Evolutionary conservation across 495 filamentous ascomycete genomes (phyloP), one percentile per base, ranked within the genome.

Genomic region (Penicillium paxilli): DNA sequence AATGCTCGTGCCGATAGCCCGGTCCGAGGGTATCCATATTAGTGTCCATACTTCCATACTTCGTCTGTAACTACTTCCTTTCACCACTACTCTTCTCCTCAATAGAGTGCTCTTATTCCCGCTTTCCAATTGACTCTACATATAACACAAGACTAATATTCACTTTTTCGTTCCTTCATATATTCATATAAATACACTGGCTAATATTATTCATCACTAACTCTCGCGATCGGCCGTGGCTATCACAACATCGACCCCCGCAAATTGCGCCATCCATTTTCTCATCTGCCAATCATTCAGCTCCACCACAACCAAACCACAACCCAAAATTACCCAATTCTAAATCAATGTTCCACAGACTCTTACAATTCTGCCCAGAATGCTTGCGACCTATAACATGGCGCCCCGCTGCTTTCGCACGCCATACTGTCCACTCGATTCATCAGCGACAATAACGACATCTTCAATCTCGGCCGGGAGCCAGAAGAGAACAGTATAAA

Each of bases 191-290:
- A n/a, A n/a, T 11, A 5, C 26, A 28, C 11, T 28, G 26, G 11
- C 26, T 5, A 28, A 5, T 28, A 37, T 11, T 37, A 37, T 16
- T 4, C 33, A 37, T 4, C n/a, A n/a, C n/a, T n/a, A n/a, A n/a
- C n/a, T n/a, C n/a, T 52, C 40, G 48, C 42, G 49, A 53, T 52
- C 47, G 28, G 50, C 38, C 47, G 25, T 24, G 19, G 38, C 33
- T 45, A 67, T 70, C 65, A 68, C 67, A 68, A 68, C 65, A 70
- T 70, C 55, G 16, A 33, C 48, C 61, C 59, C 58, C 58, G 47
- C 54, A 51, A 54, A 70, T 70, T 64, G 63, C 67, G 65, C 67
- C 67, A 70, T 70, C 52, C 67, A 70, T 70, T 49, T 12, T 10
- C n/a, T 11, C 17, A 54, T 21, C 50, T 38, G 16, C 61, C 58